Evolutionary conservation across 345 rosid species (phyloP), one percentile per base, ranked within the genome.

Genomic region (Eucalyptus regnans): DNA sequence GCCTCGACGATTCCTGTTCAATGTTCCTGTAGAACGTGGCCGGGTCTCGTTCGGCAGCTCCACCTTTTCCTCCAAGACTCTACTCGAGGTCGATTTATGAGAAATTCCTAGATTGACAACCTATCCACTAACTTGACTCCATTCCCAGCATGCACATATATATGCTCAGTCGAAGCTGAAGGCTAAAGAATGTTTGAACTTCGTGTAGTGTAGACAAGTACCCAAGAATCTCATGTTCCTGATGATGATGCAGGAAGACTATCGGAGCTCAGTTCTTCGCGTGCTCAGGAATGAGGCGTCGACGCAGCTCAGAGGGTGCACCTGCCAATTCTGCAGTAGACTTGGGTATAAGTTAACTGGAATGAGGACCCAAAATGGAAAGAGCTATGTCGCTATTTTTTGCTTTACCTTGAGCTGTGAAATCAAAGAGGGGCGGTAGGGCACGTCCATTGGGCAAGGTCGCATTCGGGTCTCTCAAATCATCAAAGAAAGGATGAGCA

Each of bases 401-500:
- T 16, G 22, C 60, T 91, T 87, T 90, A 98, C 99, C 99, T 95
- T 97, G 99, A 52, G 96, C 92, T 18, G 99, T 96, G 94, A 98
- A 97, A 93, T 98, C 92, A 92, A 98, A 97, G 88, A 98, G 89
- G 56, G 97, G 95, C 51, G 99, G 99, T 71, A 98, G 89, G n/a
- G 97, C 90, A 89, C 95, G 95, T 33, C 99, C 99, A 50, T 95
- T 96, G 84, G 99, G 99, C 93, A 98, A 94, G 90, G 95, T 90
- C 48, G 95, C 90, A 91, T 91, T 93, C 23, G 99, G 99, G 37
- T 96, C 93, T 91, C 99, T 91, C 92, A 98, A 88, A 90, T 95
- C 97, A 92, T 98, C 95, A 46, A 98, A 98, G 96, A 98, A 98
- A 14, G 99, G 96, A 88, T 98, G 99, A 25, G 99, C 97, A 91